Conservation (phyloP, 306 rosid genomes). For the Potentilla sterilis region DNA sequence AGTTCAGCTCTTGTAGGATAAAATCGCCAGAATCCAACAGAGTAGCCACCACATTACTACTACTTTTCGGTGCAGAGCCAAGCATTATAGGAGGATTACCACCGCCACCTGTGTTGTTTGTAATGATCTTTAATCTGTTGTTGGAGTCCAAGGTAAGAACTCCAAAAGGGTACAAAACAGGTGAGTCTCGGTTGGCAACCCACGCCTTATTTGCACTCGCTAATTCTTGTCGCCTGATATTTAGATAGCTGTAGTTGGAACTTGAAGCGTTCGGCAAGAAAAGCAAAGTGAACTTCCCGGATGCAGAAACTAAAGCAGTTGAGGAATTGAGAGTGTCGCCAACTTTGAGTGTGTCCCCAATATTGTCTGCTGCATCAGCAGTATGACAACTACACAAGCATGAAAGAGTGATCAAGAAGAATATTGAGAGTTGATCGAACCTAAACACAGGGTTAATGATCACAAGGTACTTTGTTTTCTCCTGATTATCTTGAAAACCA, state of each 20-base stretch:
- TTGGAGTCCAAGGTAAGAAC: background rate
- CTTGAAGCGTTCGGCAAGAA: background rate
- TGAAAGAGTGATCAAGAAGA: background rate
- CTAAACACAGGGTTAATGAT: too few relatives aligned
- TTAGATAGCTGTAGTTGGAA: background rate
- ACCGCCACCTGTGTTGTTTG: background rate
- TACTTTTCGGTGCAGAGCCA: background rate
- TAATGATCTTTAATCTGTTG: background rate
- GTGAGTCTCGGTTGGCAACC: background rate
- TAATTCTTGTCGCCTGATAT: background rate
- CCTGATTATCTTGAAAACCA: background rate
- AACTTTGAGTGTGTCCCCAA: background rate
- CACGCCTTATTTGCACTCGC: background rate
- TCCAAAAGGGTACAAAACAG: background rate
- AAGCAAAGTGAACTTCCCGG: background rate
- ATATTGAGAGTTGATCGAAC: background rate
- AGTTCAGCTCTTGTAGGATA: background rate
- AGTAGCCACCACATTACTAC: background rate
- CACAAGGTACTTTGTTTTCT: background rate
- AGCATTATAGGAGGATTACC: background rate
- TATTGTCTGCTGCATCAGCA: background rate
- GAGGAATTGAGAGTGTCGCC: background rate
- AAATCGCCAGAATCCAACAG: slow-evolving; percentile 16
- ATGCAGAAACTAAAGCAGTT: background rate
- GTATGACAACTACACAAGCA: background rate